Conservation (phyloP, 805 yeast genomes). For the Nakazawaea ernobii region DNA sequence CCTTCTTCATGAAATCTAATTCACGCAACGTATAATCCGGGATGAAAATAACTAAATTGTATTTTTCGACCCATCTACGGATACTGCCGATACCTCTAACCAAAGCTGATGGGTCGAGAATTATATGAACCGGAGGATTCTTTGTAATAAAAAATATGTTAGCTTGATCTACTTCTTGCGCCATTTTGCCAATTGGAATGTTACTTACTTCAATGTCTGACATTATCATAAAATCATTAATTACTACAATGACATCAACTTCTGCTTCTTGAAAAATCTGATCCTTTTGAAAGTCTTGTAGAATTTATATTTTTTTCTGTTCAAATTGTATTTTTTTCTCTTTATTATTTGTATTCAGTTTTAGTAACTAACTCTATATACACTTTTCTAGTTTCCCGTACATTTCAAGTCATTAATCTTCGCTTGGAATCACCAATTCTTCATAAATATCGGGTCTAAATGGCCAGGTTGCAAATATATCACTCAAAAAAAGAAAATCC, state of each 20-base stretch:
- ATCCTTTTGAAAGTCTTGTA: no score
- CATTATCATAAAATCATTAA: neutral
- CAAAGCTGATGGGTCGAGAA: constrained; percentile 63
- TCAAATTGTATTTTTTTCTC: neutral
- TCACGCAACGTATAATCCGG: constrained; percentile 56
- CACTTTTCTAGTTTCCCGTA: no score
- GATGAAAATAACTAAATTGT: constrained; percentile 37
- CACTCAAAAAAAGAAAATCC: constrained; percentile 49
- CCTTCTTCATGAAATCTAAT: constrained; percentile 51
- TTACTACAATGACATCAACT: neutral
- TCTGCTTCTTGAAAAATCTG: neutral
- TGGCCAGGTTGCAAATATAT: constrained; percentile 69
- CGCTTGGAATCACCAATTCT: neutral
- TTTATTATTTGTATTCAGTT: neutral
- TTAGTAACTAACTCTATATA: neutral
- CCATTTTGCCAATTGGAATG: neutral
- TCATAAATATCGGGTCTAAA: constrained; percentile 59
- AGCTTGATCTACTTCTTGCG: neutral
- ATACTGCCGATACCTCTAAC: constrained; percentile 65
- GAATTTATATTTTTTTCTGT: no score
- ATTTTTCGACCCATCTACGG: constrained; percentile 51
- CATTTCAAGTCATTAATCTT: neutral
- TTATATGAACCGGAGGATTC: constrained; percentile 28
- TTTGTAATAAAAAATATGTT: neutral
- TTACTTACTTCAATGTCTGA: neutral